Conservation (phyloP, 2,329 filamentous ascomycete genomes). For the Hypoxylon sp. region DNA sequence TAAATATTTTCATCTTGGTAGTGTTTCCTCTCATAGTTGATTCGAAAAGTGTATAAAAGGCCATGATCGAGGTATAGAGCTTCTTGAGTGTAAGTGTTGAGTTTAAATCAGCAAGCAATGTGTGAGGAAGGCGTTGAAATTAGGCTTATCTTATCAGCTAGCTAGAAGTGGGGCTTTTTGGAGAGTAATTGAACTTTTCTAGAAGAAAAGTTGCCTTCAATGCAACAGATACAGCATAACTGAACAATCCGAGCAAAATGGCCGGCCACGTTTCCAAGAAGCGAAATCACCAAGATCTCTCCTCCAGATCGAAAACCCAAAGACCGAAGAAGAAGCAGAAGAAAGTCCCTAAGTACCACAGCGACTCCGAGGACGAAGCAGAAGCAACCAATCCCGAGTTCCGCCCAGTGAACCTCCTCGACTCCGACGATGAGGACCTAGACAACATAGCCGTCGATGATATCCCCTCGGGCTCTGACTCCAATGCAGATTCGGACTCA, state of each 20-base stretch:
- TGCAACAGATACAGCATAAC: neutral
- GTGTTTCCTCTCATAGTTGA: neutral
- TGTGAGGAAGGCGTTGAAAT: neutral
- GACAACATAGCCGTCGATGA: conserved; percentile 66
- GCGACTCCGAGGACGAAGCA: conserved; percentile 61
- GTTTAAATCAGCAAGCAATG: too few relatives aligned
- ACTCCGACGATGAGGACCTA: conserved; percentile 68
- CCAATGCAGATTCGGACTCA: conserved; percentile 53
- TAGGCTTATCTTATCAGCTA: conserved; percentile 33
- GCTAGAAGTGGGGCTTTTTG: conserved; percentile 21
- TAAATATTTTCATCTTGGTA: neutral
- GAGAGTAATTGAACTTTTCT: conserved; percentile 29
- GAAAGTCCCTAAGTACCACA: conserved; percentile 63
- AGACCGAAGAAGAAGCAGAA: conserved; percentile 64
- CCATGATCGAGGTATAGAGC: too few relatives aligned
- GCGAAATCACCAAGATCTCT: conserved; percentile 45
- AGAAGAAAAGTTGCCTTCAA: conserved; percentile 20
- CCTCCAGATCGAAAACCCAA: conserved; percentile 48
- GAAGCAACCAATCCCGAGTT: conserved; percentile 59
- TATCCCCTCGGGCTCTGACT: conserved; percentile 48
- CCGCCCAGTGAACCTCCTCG: conserved; percentile 64
- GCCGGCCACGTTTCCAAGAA: conserved; percentile 46
- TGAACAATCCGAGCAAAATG: conserved; percentile 37
- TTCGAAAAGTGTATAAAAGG: neutral
- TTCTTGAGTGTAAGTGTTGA: neutral